Conservation (phyloP, 129 eudicot genomes). For the Apium graveolens region DNA sequence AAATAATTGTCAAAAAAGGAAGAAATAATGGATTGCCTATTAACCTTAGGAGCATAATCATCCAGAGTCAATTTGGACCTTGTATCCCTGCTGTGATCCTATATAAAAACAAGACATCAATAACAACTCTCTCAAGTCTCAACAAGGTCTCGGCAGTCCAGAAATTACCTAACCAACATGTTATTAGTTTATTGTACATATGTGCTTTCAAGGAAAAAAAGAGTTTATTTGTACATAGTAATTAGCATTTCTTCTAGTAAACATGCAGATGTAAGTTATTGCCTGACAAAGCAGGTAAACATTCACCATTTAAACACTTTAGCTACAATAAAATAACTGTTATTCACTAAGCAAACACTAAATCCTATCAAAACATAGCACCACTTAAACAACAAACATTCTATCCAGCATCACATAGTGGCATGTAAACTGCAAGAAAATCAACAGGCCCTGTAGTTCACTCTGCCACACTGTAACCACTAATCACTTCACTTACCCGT, state of each 20-base stretch:
- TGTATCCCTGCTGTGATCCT: neutral
- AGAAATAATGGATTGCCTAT: neutral
- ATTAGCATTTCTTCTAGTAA: neutral
- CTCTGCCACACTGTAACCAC: neutral
- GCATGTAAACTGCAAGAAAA: neutral
- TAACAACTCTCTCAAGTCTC: neutral
- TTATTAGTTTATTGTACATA: neutral
- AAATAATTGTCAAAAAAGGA: neutral
- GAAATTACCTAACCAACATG: neutral
- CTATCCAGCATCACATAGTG: neutral
- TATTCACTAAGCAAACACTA: neutral
- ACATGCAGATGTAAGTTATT: neutral
- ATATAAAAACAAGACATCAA: neutral
- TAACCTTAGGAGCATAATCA: slow-evolving; percentile 57
- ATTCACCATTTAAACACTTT: neutral
- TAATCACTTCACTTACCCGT: neutral
- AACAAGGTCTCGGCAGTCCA: neutral
- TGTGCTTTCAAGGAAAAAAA: too few relatives aligned
- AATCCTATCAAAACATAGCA: neutral
- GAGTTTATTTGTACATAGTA: neutral
- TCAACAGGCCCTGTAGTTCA: neutral
- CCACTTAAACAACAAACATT: neutral
- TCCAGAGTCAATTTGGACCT: slow-evolving; percentile 19
- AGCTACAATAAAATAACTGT: neutral
- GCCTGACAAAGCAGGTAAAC: neutral